Conservation (phyloP, 2,329 filamentous ascomycete species). For the Exophiala xenobiotica region DNA sequence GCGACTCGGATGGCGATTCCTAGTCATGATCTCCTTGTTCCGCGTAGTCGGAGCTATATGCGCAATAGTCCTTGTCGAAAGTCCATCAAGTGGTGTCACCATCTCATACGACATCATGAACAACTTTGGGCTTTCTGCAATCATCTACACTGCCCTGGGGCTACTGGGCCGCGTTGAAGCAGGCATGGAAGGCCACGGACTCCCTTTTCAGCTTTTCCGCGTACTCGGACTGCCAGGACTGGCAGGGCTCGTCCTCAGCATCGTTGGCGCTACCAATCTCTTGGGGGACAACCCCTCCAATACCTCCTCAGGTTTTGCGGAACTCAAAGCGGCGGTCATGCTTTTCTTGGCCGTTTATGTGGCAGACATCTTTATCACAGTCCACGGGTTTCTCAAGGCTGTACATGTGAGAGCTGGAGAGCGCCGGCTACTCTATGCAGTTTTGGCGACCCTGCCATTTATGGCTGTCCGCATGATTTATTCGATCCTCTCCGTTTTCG, state of each 20-base stretch:
- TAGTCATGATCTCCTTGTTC: slow-evolving; percentile 53
- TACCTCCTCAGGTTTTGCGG: slow-evolving; percentile 32
- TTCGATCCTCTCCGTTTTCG: slow-evolving; percentile 46
- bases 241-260: slow-evolving; percentile 39
- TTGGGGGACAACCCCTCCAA: slow-evolving; percentile 33
- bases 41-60: slow-evolving; percentile 53
- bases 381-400: slow-evolving; percentile 32
- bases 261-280: slow-evolving; percentile 47
- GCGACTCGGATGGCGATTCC: slow-evolving; percentile 54
- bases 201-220: slow-evolving; percentile 33
- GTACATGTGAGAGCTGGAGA: slow-evolving; percentile 44
- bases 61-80: slow-evolving; percentile 50
- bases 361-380: slow-evolving; percentile 35
- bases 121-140: slow-evolving; percentile 51
- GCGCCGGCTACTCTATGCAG: slow-evolving; percentile 46
- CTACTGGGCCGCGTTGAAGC: slow-evolving; percentile 42
- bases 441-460: slow-evolving; percentile 49
- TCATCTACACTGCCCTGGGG: slow-evolving; percentile 49
- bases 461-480: slow-evolving; percentile 53
- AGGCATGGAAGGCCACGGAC: slow-evolving; percentile 15
- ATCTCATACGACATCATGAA: slow-evolving; percentile 45
- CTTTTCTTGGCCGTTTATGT: slow-evolving; percentile 46
- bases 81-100: slow-evolving; percentile 42
- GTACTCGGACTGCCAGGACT: slow-evolving; percentile 36
- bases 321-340: slow-evolving; percentile 45